A percentile compares a stretch with the other conserved stretches of the same genome.
phyloP scores from a whole-genome alignment of 2,329 filamentous ascomycete genomes.

The Fusarium stilboides region DNA sequence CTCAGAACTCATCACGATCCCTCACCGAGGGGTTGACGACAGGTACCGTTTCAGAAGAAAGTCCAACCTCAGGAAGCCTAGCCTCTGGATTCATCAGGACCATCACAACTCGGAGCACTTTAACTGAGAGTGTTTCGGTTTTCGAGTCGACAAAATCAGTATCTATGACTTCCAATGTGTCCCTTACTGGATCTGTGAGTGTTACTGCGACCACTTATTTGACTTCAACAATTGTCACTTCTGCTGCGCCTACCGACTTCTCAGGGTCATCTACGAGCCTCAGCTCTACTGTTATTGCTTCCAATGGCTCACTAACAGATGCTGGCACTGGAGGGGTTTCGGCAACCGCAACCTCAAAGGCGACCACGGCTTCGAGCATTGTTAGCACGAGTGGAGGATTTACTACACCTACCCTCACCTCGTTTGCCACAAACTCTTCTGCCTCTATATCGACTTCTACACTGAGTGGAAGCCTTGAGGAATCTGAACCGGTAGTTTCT shows the following conservation, averaged over 20 bases:
- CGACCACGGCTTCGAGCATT: slow-evolving; percentile 7
- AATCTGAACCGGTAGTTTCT: slow-evolving; percentile 8
- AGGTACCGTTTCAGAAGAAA: slow-evolving; percentile 1
- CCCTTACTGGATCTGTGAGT: not conserved
- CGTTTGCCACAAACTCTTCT: slow-evolving; percentile 15
- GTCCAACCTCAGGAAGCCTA: not conserved
- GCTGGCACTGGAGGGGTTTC: slow-evolving; percentile 9
- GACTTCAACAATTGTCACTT: slow-evolving; percentile 6
- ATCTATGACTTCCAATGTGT: not conserved
- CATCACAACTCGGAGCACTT: not conserved
- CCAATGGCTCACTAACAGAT: slow-evolving; percentile 9
- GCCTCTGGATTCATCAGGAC: slow-evolving; percentile 2
- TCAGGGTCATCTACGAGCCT: not conserved
- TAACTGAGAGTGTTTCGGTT: not conserved
- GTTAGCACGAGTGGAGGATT: not conserved
- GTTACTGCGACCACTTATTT: slow-evolving; percentile 25
- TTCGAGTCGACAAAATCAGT: not conserved
- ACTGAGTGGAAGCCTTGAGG: slow-evolving; percentile 3
- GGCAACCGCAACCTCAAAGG: not conserved
- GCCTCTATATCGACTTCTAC: not conserved
- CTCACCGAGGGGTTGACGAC: slow-evolving; percentile 1
- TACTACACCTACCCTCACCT: not conserved
- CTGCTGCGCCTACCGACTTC: not conserved
- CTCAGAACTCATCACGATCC: slow-evolving; percentile 12
- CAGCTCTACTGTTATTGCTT: slow-evolving; percentile 1